Base-by-base conservation (phyloP, 1,284 basidiomycete species). In the Sparassis latifolia region DNA sequence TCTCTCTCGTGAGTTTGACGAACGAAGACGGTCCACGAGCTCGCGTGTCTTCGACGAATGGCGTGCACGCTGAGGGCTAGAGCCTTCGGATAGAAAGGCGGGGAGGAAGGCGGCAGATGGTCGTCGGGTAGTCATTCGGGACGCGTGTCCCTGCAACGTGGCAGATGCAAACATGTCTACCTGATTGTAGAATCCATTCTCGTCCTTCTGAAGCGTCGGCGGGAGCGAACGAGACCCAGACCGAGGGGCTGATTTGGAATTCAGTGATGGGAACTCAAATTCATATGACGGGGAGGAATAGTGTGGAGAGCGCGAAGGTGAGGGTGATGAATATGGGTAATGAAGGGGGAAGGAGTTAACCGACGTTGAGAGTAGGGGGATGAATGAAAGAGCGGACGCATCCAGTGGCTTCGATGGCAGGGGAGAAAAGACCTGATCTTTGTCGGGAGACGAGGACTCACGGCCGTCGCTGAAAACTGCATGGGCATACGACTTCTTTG, bases 11-110 rank as follows among this genome's bases (percentile, higher is more conserved):
- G 20, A 20, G 40, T 42, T 4, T 31, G 42, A 29, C 5, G 61
- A 62, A 47, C 64, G 56, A 32, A 66, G 45, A 10, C 63, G 59
- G 45, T 67, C 66, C 3, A 67, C 65, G n/a, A 67, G 61, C 50
- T 66, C 63, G 4, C 66, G 58, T 10, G 66, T 67, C 52, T 60
- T 62, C 12, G 64, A 65, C 3, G 54, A 29, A 31, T 60, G 60
- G 10, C 62, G 59, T 9, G 55, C 42, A 7, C 58, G 54, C 6
- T 51, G 48, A 10, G 48, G 32, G 28, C 12, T 47, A 3, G 56
- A 56, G 7, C 50, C 54, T 29, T 62, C 64, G 2, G 56, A 53
- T 20, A 63, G 57, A 52, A 65, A 64, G 3, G 63, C 58, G 1
- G 65, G 63, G 3, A 65, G 52, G 31, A 59, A 55, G 5, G 58